Evolutionary conservation across 2,329 filamentous ascomycete species (phyloP).

Genomic region (Hymenoscyphus infarciens): DNA sequence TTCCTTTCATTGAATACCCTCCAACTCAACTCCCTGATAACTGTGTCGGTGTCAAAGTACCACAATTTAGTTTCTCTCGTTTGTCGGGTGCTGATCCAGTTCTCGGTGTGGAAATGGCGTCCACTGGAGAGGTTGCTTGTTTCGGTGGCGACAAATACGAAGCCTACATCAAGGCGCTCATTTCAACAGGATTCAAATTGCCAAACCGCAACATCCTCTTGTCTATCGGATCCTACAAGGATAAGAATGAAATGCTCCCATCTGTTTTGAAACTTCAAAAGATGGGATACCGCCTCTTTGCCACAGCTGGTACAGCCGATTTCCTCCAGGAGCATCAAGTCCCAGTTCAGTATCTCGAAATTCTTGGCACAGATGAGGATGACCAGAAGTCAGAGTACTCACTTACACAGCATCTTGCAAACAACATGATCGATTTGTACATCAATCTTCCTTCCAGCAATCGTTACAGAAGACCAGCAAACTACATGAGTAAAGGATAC

Average conservation of each 20-base stretch:
- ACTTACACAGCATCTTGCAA: slow-evolving; percentile 90
- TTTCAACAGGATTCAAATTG: slow-evolving; percentile 94
- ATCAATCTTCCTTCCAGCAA: slow-evolving; percentile 99
- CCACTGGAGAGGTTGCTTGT: slow-evolving; percentile 94
- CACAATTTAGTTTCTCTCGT: slow-evolving; percentile 98
- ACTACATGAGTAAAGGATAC: slow-evolving; percentile 98
- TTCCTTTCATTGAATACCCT: slow-evolving; percentile 80
- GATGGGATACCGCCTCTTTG: slow-evolving; percentile 92
- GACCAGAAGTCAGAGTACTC: slow-evolving; percentile 95
- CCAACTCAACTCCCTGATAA: slow-evolving; percentile 69
- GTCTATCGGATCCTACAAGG: slow-evolving; percentile 95
- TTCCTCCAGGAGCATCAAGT: slow-evolving; percentile 92
- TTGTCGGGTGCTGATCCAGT: slow-evolving; percentile 95
- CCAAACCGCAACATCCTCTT: slow-evolving; percentile 93
- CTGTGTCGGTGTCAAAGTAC: slow-evolving; percentile 95
- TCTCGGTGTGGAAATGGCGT: slow-evolving; percentile 97
- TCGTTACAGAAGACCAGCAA: slow-evolving; percentile 91
- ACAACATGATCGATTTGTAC: slow-evolving; percentile 97
- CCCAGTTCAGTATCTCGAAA: slow-evolving; percentile 88
- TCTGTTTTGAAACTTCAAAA: slow-evolving; percentile 86
- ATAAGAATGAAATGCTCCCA: slow-evolving; percentile 95
- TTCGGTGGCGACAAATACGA: slow-evolving; percentile 97
- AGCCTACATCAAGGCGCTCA: slow-evolving; percentile 91
- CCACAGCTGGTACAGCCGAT: slow-evolving; percentile 93
- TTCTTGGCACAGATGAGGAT: slow-evolving; percentile 72